phyloP scores from a whole-genome alignment of 805 yeast genomes.

The Yarrowia porcina region DNA sequence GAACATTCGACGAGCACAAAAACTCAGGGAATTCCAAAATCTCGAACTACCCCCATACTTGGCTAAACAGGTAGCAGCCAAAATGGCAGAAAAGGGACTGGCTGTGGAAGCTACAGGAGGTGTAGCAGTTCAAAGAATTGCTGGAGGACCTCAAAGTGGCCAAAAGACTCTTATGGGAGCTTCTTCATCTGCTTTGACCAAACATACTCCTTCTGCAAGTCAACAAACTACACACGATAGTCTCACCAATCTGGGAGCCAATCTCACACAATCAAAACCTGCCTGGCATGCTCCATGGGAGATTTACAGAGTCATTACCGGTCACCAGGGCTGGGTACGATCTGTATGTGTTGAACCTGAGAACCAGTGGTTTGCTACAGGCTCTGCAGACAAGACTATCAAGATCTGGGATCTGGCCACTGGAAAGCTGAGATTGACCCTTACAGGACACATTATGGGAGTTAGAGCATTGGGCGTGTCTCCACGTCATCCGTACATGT shows the following conservation, averaged over 20 bases:
- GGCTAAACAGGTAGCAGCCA: conserved; percentile 25
- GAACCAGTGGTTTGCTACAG: conserved; percentile 88
- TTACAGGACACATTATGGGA: conserved; percentile 89
- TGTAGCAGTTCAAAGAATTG: conserved; percentile 7
- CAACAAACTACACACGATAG: conserved; percentile 4
- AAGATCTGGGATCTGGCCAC: conserved; percentile 87
- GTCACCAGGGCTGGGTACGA: conserved; percentile 92
- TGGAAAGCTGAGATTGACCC: conserved; percentile 64
- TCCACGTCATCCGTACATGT: conserved; percentile 76
- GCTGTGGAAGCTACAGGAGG: conserved; percentile 17
- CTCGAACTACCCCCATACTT: conserved; percentile 22
- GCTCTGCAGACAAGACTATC: conserved; percentile 82
- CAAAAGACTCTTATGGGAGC: conserved; percentile 2
- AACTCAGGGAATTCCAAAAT: conserved; percentile 18
- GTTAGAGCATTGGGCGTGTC: conserved; percentile 76
- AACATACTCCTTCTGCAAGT: neutral
- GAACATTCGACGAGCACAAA: conserved; percentile 11
- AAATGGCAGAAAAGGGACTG: conserved; percentile 25
- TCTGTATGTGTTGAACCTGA: conserved; percentile 80
- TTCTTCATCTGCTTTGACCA: conserved; percentile 3
- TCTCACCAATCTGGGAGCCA: conserved; percentile 20
- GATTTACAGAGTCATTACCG: conserved; percentile 68
- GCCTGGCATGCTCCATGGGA: conserved; percentile 66
- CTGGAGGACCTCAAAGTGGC: neutral
- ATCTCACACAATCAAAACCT: conserved; percentile 31